Conservation (phyloP, 768 basidiomycete species). For the Solioccasus polychromus region DNA sequence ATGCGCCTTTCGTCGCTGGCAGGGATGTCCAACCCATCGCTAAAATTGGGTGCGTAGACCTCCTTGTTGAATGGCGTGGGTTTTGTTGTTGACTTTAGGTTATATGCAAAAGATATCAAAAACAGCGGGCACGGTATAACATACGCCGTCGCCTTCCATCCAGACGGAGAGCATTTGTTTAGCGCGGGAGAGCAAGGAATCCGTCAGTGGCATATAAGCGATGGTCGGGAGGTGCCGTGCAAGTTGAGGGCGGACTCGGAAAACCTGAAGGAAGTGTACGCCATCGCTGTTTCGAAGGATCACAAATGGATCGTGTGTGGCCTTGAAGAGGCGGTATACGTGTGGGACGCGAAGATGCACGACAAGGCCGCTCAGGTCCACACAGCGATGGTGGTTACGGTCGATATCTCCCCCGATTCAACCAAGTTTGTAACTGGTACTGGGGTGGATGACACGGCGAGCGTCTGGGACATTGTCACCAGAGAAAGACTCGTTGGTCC, state of each 20-base stretch:
- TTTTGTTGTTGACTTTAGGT: not conserved
- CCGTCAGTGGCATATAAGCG: not conserved
- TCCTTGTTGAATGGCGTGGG: not conserved
- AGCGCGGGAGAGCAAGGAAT: not conserved
- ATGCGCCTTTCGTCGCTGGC: too few relatives aligned
- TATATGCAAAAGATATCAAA: not conserved
- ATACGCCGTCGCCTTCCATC: not conserved
- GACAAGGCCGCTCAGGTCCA: not conserved
- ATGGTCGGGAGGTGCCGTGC: not conserved
- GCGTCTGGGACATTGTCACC: not conserved
- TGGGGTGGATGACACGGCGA: too few relatives aligned
- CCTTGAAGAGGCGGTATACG: not conserved
- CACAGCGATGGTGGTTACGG: too few relatives aligned
- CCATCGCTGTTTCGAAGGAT: not conserved
- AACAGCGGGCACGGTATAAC: not conserved
- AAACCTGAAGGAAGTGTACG: not conserved
- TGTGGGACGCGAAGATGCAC: not conserved
- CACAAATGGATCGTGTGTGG: not conserved
- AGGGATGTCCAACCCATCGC: not conserved
- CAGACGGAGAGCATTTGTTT: too few relatives aligned
- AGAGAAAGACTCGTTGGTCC: not conserved
- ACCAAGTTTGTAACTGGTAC: not conserved
- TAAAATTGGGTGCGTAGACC: not conserved
- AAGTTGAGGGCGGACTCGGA: too few relatives aligned
- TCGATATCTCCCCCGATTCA: not conserved